phyloP scores from a whole-genome alignment of 495 filamentous ascomycete species.

The Penicillium longicatenatum region DNA sequence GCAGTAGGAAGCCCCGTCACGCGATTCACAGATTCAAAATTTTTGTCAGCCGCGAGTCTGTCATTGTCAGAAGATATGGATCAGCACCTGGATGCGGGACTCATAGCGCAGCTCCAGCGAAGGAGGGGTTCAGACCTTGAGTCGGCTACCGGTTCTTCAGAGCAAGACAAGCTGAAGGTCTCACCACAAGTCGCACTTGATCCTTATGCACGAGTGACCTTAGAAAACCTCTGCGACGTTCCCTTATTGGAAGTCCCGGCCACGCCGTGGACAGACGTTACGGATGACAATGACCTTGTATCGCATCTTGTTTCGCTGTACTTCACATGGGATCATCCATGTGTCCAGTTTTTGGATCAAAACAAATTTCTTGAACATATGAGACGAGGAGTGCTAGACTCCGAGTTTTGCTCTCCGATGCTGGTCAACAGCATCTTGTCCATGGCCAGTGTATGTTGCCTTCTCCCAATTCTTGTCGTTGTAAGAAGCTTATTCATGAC shows the following conservation, averaged over 20 bases:
- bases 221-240: slow-evolving; percentile 42
- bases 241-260: slow-evolving; percentile 38
- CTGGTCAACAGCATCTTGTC: slow-evolving; percentile 46
- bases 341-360: slow-evolving; percentile 40
- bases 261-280: slow-evolving; percentile 50
- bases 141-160: slow-evolving; percentile 12
- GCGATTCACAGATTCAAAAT: slow-evolving; percentile 22
- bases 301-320: slow-evolving; percentile 50
- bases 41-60: slow-evolving; percentile 9
- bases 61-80: slow-evolving; percentile 17
- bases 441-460: slow-evolving; percentile 40
- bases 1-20: slow-evolving; percentile 23
- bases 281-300: slow-evolving; percentile 46
- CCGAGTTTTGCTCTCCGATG: slow-evolving; percentile 39
- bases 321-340: slow-evolving; percentile 49
- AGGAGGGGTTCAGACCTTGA: slow-evolving; percentile 16
- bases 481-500: slow-evolving; percentile 7
- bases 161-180: slow-evolving; percentile 16
- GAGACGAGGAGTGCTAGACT: slow-evolving; percentile 18
- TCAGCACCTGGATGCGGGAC: not conserved
- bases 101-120: not conserved
- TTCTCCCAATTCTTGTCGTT: not conserved
- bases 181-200: slow-evolving; percentile 11
- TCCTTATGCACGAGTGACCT: slow-evolving; percentile 32
- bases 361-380: slow-evolving; percentile 37